A percentile compares a stretch with the other conserved stretches of the same genome.
phyloP scores from a whole-genome alignment of 2,329 filamentous ascomycete species.

The Talaromyces sp. region DNA sequence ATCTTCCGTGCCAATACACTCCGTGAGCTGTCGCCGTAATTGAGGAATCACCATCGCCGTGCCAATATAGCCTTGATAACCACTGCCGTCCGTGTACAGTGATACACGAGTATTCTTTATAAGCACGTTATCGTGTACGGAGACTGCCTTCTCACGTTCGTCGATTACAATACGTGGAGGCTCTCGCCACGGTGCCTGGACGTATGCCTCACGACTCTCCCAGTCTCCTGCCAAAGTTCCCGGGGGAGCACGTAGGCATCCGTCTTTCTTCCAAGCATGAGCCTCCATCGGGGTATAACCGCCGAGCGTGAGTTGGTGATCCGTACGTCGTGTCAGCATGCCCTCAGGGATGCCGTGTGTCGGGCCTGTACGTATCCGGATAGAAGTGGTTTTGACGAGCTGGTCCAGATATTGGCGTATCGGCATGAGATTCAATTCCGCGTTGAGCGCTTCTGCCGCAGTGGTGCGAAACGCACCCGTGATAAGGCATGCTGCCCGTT shows the following conservation, averaged over 20 bases:
- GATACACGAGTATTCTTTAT: background rate
- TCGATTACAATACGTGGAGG: slow-evolving; percentile 12
- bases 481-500: background rate
- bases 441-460: background rate
- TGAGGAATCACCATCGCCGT: background rate
- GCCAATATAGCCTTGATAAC: background rate
- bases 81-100: background rate
- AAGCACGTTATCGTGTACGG: background rate
- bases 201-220: slow-evolving; percentile 16
- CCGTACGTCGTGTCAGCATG: background rate
- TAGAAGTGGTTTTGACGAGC: background rate
- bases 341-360: background rate
- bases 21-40: too few species aligned
- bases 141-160: background rate
- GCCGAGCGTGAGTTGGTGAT: background rate
- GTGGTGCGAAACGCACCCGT: background rate
- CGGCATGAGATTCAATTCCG: background rate
- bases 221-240: background rate
- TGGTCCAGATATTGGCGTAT: background rate
- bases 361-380: background rate
- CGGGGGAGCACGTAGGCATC: background rate
- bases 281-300: slow-evolving; percentile 7
- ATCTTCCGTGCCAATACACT: too few species aligned
- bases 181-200: slow-evolving; percentile 13
- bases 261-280: background rate